Percentiles rank a stretch among this genome's conserved stretches.
phyloP scores from a whole-genome alignment of 495 filamentous ascomycete species.

The Penicillium cataractarum region DNA sequence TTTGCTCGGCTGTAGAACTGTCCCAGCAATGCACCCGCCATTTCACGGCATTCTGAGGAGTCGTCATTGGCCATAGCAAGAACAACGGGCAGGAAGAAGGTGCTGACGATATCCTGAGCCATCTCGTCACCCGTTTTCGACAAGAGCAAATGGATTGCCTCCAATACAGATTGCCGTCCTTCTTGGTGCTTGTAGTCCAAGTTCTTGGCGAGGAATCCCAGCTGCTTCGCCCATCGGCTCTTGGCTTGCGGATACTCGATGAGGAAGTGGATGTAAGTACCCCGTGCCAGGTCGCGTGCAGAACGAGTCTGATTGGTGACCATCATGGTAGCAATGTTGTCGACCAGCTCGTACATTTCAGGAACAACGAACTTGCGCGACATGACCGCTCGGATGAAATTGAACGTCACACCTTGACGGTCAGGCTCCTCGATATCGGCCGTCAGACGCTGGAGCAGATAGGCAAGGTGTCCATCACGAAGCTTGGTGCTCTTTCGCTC shows the following conservation, averaged over 20 bases:
- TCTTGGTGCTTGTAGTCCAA: slow-evolving; percentile 86
- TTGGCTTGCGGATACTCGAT: slow-evolving; percentile 93
- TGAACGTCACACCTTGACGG: slow-evolving; percentile 88
- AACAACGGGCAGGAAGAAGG: slow-evolving; percentile 84
- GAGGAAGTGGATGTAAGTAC: slow-evolving; percentile 90
- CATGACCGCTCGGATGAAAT: slow-evolving; percentile 85
- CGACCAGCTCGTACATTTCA: slow-evolving; percentile 86
- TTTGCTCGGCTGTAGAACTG: slow-evolving; percentile 80
- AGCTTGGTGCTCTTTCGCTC: slow-evolving; percentile 74
- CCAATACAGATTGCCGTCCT: slow-evolving; percentile 88
- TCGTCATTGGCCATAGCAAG: slow-evolving; percentile 88
- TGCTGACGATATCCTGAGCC: slow-evolving; percentile 76
- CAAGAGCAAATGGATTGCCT: slow-evolving; percentile 80
- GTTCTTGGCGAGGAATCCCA: slow-evolving; percentile 86
- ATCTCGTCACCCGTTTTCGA: slow-evolving; percentile 79
- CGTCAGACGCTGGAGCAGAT: slow-evolving; percentile 79
- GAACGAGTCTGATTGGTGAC: slow-evolving; percentile 89
- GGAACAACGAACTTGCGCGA: slow-evolving; percentile 82
- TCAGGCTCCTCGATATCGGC: slow-evolving; percentile 93
- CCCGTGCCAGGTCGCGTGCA: slow-evolving; percentile 82
- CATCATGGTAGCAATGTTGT: slow-evolving; percentile 89
- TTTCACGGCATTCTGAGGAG: slow-evolving; percentile 78
- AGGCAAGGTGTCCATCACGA: slow-evolving; percentile 80
- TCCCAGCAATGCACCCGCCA: slow-evolving; percentile 78
- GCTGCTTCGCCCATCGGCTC: slow-evolving; percentile 83